phyloP scores from a whole-genome alignment of 1,284 basidiomycete species.

The Moesziomyces globuligerus region DNA sequence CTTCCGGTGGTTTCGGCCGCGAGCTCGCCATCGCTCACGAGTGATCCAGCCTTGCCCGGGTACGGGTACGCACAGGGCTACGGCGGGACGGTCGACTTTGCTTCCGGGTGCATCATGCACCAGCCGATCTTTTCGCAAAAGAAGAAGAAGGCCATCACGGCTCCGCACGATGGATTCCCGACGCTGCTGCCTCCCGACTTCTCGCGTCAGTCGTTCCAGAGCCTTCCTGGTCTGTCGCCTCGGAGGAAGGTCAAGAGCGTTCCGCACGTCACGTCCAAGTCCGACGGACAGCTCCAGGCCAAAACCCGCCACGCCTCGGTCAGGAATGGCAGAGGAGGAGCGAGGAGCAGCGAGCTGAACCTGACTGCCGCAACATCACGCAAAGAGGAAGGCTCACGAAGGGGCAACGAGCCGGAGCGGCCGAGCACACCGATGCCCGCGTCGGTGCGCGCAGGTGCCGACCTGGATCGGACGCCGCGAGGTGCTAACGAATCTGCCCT shows the following conservation, averaged over 20 bases:
- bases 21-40: no score
- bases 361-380: no score
- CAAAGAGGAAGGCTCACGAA: no score
- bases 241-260: constrained; percentile 2
- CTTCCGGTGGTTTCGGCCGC: no score
- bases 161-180: not conserved
- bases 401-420: no score
- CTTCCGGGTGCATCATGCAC: constrained; percentile 27
- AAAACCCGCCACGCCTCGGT: no score
- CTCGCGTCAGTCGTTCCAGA: constrained; percentile 4
- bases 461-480: no score
- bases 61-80: constrained; percentile 12
- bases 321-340: no score
- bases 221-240: constrained; percentile 5
- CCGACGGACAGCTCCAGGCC: not conserved
- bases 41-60: not conserved
- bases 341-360: no score
- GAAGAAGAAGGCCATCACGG: not conserved
- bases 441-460: no score
- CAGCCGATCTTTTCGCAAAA: constrained; percentile 21
- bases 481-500: no score
- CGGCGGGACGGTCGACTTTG: constrained; percentile 15
- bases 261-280: constrained; percentile 4
- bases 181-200: constrained; percentile 27
- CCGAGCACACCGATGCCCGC: no score